A percentile compares a stretch with the other conserved stretches of the same genome.
Evolutionary conservation across 140 eudicot species (phyloP).

Genomic region (Anethum foeniculum): DNA sequence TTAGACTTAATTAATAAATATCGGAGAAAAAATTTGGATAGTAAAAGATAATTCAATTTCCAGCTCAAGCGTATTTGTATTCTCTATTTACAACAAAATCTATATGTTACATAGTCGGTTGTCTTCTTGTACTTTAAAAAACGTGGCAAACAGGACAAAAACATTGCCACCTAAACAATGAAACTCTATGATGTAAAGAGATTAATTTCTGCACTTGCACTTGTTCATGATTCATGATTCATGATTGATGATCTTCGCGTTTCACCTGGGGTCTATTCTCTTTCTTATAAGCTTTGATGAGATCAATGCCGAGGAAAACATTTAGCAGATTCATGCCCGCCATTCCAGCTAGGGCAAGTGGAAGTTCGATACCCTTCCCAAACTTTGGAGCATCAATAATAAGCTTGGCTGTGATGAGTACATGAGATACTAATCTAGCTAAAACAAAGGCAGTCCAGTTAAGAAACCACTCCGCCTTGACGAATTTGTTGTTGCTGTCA

Average conservation of each 20-base stretch:
- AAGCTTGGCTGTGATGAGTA: conserved; percentile 64
- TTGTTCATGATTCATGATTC: conserved; percentile 18
- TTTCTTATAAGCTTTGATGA: conserved; percentile 52
- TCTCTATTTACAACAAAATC: background rate
- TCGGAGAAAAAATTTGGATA: too few relatives aligned
- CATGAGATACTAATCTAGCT: conserved; percentile 58
- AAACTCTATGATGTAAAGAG: background rate
- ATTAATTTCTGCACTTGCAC: background rate
- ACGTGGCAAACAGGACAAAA: background rate
- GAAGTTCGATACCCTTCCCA: conserved; percentile 77
- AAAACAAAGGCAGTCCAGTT: conserved; percentile 48
- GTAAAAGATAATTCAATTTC: too few relatives aligned
- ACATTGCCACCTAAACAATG: background rate
- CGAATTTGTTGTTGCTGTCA: conserved; percentile 49
- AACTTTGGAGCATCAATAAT: conserved; percentile 72
- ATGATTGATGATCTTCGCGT: conserved; percentile 17
- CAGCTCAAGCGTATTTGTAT: background rate
- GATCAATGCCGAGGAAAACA: conserved; percentile 66
- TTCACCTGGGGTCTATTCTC: conserved; percentile 29
- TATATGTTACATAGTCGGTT: background rate
- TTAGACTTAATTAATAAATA: too few relatives aligned
- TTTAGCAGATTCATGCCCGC: conserved; percentile 76
- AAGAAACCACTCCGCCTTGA: conserved; percentile 78
- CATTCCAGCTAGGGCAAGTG: conserved; percentile 83
- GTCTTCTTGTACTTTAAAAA: background rate